These are phyloP conservation scores for Cyphellophora europaea DNA, from an alignment of 2,329 filamentous ascomycete genomes.

Conservation along the genomic window DNA sequence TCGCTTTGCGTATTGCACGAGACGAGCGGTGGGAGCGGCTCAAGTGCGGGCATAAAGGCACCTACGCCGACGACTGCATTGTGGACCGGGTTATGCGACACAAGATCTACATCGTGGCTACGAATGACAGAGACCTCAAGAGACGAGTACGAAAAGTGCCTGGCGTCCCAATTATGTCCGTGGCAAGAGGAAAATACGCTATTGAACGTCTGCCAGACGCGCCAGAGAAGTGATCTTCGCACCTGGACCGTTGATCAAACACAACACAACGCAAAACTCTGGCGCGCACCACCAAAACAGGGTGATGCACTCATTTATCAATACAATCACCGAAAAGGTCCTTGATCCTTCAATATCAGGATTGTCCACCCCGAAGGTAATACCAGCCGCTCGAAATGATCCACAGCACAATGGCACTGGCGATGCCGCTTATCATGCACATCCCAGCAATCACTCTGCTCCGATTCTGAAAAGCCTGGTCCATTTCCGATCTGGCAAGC, in stretches of 20 bases:
- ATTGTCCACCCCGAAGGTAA: too few species aligned
- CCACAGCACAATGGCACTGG: slow-evolving; percentile 21
- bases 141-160: slow-evolving; percentile 74
- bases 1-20: slow-evolving; percentile 75
- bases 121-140: slow-evolving; percentile 64
- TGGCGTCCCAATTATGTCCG: slow-evolving; percentile 61
- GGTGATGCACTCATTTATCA: too few species aligned
- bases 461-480: slow-evolving; percentile 54
- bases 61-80: slow-evolving; percentile 79
- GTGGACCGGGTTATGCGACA: slow-evolving; percentile 64
- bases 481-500: slow-evolving; percentile 52
- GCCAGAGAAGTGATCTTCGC: slow-evolving; percentile 16
- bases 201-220: slow-evolving; percentile 66
- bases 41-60: slow-evolving; percentile 83
- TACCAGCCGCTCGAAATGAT: slow-evolving; percentile 10
- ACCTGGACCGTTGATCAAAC: neutral
- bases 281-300: too few species aligned
- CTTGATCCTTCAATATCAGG: too few species aligned
- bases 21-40: slow-evolving; percentile 83
- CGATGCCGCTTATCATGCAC: slow-evolving; percentile 25
- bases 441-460: slow-evolving; percentile 44
- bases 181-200: slow-evolving; percentile 82
- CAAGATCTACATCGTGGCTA: slow-evolving; percentile 70
- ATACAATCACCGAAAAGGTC: too few species aligned
- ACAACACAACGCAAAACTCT: too few species aligned